phyloP scores from a whole-genome alignment of 2,329 filamentous ascomycete genomes.

The Pezicula neosporulosa region DNA sequence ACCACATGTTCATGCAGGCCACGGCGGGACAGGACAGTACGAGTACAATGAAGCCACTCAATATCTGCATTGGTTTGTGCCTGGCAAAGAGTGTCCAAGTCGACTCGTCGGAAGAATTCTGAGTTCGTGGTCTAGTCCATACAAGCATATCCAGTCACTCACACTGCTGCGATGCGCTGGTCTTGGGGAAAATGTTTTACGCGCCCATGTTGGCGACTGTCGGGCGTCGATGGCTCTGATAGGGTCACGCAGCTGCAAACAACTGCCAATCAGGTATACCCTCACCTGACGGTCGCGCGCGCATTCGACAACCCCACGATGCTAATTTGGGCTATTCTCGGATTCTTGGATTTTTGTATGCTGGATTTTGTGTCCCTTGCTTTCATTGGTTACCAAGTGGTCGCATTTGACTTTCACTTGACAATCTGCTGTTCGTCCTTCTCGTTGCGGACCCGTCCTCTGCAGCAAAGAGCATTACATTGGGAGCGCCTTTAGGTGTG shows the following conservation, averaged over 20 bases:
- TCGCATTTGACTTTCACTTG: slow-evolving; percentile 9
- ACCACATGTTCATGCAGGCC: neutral
- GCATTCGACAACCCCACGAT: slow-evolving; percentile 8
- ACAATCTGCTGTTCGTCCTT: slow-evolving; percentile 9
- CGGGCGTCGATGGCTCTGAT: neutral
- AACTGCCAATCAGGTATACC: slow-evolving; percentile 9
- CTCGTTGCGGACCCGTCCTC: slow-evolving; percentile 7
- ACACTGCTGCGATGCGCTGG: neutral
- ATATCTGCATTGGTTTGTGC: no score
- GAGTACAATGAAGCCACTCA: neutral
- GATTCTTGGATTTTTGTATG: slow-evolving; percentile 10
- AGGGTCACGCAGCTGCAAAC: slow-evolving; percentile 6
- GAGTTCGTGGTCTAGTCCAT: neutral
- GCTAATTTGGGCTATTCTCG: slow-evolving; percentile 19
- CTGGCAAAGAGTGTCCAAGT: no score
- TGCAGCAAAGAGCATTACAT: neutral
- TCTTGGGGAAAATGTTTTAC: neutral
- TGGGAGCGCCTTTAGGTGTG: slow-evolving; percentile 11
- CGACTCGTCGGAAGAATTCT: no score
- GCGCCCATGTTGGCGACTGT: neutral
- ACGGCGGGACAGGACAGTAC: neutral
- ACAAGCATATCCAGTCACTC: neutral
- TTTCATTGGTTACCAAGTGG: slow-evolving; percentile 11
- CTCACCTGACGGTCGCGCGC: slow-evolving; percentile 12
- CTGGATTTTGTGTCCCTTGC: neutral